These are phyloP conservation scores for Rhodotorula sp. DNA, from an alignment of 1,284 basidiomycete species.

Conservation along the genomic window DNA sequence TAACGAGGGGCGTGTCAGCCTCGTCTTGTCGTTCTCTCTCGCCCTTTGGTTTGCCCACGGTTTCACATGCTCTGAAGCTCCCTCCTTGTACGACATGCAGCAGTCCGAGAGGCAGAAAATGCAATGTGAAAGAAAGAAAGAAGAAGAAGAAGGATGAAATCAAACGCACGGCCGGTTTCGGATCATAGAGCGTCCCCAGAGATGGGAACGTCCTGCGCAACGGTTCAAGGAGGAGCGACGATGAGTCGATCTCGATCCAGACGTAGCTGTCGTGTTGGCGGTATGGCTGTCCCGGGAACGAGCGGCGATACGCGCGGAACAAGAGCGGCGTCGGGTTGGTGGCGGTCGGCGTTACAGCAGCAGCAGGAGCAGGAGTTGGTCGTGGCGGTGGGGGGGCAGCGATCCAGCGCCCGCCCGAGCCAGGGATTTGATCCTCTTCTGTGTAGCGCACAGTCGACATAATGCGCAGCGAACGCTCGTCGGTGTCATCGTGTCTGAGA, in stretches of 20 bases:
- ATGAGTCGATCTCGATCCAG: neutral
- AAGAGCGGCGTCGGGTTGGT: neutral
- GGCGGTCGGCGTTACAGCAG: neutral
- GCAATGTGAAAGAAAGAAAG: too few species aligned
- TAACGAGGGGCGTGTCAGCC: too few species aligned
- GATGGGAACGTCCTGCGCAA: constrained; percentile 1
- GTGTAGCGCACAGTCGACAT: neutral
- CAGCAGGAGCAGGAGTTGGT: neutral
- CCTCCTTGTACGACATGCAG: too few species aligned
- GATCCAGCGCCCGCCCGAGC: neutral
- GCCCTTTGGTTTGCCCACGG: too few species aligned
- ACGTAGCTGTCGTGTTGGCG: constrained; percentile 7
- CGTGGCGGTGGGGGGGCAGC: neutral
- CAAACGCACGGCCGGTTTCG: neutral
- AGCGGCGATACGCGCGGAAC: constrained; percentile 10
- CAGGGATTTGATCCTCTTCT: neutral
- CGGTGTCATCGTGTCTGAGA: too few species aligned
- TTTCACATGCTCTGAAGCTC: too few species aligned
- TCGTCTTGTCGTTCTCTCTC: too few species aligned
- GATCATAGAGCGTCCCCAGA: neutral
- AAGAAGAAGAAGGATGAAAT: neutral
- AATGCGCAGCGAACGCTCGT: neutral
- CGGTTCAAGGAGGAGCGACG: neutral
- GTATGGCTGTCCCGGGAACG: neutral
- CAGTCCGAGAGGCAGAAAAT: too few species aligned